phyloP scores from a whole-genome alignment of 352 stramenopile species.

The Halophytophthora batemanensis region DNA sequence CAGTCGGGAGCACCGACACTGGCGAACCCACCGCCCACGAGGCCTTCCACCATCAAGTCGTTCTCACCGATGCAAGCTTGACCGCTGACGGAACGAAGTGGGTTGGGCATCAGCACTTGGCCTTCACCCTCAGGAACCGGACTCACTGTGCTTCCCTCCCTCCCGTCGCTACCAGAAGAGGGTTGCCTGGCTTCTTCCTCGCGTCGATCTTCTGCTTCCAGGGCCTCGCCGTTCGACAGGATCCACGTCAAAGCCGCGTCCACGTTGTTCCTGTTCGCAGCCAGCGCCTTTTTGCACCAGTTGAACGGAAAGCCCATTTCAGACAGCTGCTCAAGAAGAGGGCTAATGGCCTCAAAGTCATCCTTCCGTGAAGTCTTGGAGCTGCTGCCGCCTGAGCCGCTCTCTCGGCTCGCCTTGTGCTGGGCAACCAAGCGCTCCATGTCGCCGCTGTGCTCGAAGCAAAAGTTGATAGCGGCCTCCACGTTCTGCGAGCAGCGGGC shows the following conservation, averaged over 20 bases:
- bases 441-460: constrained; percentile 90
- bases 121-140: constrained; percentile 34
- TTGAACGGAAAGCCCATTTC: constrained; percentile 93
- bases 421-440: constrained; percentile 88
- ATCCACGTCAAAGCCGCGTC: constrained; percentile 92
- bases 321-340: constrained; percentile 82
- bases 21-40: constrained; percentile 81
- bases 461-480: constrained; percentile 91
- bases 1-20: constrained; percentile 82
- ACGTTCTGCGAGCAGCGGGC: constrained; percentile 85
- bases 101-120: constrained; percentile 59
- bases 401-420: constrained; percentile 59
- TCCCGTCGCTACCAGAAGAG: constrained; percentile 24
- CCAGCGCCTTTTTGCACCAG: constrained; percentile 90
- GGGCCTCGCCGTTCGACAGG: constrained; percentile 86
- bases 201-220: constrained; percentile 84
- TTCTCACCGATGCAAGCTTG: constrained; percentile 84
- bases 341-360: constrained; percentile 64
- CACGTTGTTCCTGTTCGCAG: constrained; percentile 87
- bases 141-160: constrained; percentile 21
- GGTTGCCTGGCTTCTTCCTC: constrained; percentile 75
- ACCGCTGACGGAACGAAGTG: constrained; percentile 77
- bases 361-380: constrained; percentile 35
- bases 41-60: constrained; percentile 83
- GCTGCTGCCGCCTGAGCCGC: constrained; percentile 5